A percentile compares a stretch with the other conserved stretches of the same genome.
Conservation (phyloP, 352 stramenopile genomes). For the Blastocystis sp. region DNA sequence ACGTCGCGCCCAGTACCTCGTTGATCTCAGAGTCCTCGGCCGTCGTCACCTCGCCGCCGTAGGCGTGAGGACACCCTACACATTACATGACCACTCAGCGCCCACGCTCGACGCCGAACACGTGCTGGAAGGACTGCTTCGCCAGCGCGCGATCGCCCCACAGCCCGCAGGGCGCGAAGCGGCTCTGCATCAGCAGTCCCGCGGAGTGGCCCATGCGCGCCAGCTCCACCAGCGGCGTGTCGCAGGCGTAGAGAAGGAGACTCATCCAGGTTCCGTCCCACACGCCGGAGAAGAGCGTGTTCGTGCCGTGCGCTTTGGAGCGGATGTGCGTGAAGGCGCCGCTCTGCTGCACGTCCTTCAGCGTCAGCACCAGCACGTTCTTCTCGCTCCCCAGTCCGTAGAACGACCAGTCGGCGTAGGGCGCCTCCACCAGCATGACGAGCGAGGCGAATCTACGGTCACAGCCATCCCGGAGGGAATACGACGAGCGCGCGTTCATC, state of each 20-base stretch:
- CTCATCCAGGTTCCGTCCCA: constrained; percentile 48
- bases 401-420: constrained; percentile 44
- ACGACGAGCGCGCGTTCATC: not conserved
- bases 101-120: not conserved
- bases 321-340: constrained; percentile 2
- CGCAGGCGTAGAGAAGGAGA: not conserved
- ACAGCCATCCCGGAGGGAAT: too few relatives aligned
- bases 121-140: not conserved
- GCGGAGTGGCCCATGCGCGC: not conserved
- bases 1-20: not conserved
- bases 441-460: not conserved
- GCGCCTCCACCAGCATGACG: constrained; percentile 21
- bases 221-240: not conserved
- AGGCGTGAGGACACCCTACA: not conserved
- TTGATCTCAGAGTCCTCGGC: not conserved
- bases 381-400: not conserved
- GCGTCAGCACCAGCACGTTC: constrained; percentile 32
- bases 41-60: not conserved
- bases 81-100: not conserved
- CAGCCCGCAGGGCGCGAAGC: not conserved
- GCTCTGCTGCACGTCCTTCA: constrained; percentile 21
- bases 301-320: not conserved
- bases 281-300: not conserved
- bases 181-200: constrained; percentile 20
- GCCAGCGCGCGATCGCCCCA: not conserved